Evolutionary conservation across 176 grass and related monocot species (phyloP).

Genomic region (Hordeum marinum): DNA sequence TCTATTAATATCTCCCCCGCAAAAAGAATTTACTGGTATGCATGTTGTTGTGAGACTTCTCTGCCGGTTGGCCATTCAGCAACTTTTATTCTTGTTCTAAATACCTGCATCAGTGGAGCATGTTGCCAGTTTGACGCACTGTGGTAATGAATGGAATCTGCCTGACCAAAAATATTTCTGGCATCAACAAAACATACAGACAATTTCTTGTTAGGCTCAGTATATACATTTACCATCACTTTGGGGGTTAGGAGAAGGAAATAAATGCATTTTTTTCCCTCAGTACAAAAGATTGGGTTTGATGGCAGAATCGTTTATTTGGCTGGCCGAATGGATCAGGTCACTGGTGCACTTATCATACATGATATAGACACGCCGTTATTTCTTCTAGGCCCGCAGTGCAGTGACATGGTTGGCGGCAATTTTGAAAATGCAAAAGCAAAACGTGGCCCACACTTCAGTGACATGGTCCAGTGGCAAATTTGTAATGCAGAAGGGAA

Average conservation of each 20-base stretch:
- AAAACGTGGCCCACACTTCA: too few relatives aligned
- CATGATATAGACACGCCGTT: background rate
- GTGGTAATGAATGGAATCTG: background rate
- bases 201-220: background rate
- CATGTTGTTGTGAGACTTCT: background rate
- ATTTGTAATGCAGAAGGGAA: background rate
- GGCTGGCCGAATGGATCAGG: background rate
- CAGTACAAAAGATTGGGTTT: background rate
- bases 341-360: too few relatives aligned
- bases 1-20: background rate
- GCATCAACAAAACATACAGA: background rate
- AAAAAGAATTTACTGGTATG: background rate
- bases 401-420: background rate
- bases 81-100: background rate
- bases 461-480: background rate
- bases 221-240: too few relatives aligned
- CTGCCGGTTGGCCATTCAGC: background rate
- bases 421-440: too few relatives aligned
- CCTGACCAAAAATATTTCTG: background rate
- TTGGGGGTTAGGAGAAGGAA: too few relatives aligned
- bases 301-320: too few relatives aligned
- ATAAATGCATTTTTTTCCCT: too few relatives aligned
- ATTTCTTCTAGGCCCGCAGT: background rate
- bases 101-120: background rate
- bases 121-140: background rate